Evolutionary conservation across 345 rosid species (phyloP), one percentile per base, ranked within the genome.

Genomic region (Microcos paniculata): DNA sequence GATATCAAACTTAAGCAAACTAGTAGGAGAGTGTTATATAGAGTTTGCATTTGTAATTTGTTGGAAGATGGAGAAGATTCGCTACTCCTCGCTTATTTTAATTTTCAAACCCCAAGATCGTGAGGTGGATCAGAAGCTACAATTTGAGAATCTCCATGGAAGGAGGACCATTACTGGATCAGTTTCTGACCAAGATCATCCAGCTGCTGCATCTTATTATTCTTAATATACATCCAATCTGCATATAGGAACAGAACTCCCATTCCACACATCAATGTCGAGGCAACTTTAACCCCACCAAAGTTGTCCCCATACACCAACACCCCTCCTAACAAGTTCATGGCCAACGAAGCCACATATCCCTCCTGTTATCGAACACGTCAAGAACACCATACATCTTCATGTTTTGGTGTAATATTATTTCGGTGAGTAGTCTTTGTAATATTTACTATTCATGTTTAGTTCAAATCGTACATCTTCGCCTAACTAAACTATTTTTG

Each of bases 321-420:
- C 12, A 90, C 98, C 15, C 99, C 98, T 19, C 92, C 96, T 48
- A 93, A 13, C 67, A 96, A 97, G 85, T 93, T 96, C 82, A 92
- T 80, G 38, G 84, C 88, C 61, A 96, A 43, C 57, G 93, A 79
- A 67, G 98, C 96, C 53, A 98, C 98, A 88, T 1, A 96, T 89
- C 58, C 97, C 99, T 6, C 98, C 90, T 6, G 94, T 96, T 10
- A 96, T 28, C 10, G 96, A 92, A 23, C 93, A 85, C 53, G 99
- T 96, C 79, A 96, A 51, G 65, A 89, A 96, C 51, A 96, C 95
- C 88, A 92, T 84, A n/a, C n/a, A n/a, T n/a, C n/a, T n/a, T n/a
- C n/a, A n/a, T n/a, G n/a, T n/a, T n/a, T n/a, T n/a, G n/a, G n/a
- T n/a, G n/a, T n/a, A n/a, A n/a, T n/a, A n/a, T n/a, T n/a, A n/a